Evolutionary conservation across 2,329 filamentous ascomycete genomes (phyloP), one percentile per base, ranked within the genome.

Genomic region (Cercospora beticola): DNA sequence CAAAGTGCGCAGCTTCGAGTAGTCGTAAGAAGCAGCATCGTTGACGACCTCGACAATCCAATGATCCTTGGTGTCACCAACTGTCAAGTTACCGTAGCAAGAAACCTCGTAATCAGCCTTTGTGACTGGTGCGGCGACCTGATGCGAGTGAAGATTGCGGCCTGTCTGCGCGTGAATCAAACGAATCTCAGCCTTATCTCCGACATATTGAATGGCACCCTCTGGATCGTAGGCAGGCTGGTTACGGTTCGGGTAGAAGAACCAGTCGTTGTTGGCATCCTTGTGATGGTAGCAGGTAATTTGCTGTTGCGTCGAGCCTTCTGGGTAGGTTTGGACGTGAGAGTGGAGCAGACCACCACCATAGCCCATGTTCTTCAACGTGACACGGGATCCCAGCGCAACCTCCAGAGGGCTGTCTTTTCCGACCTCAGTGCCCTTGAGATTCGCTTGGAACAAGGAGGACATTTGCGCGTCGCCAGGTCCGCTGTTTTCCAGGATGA

Each of bases 381-480:
- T 99, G 8, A 91, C 92, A 68, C 91, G 89, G 40, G 95, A 99
- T 28, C 96, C 95, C 72, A 91, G 85, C 5, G 93, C 94, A 72
- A 99, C 86, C 78, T 99, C 95, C 16, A 99, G 86, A 23, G 96
- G 95, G 77, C 94, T 97, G 80, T 97, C 91, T 80, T 92, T 93
- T 77, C 94, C 94, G 70, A 99, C 94, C 72, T 96, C 92, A 10
- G 94, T 98, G 28, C 95, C 95, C 76, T 89, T 90, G 43, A 99
- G 86, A 78, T 99, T 99, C 59, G 96, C 95, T 81, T 99, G 95
- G 87, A 99, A 99, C 62, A 99, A 88, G 28, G 95, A 99, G 83
- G 94, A 97, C 95, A 99, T 99, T 82, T 99, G 95, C n/a, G 95
- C 95, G 83, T 99, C 95, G 65, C 95, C 95, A 7, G 96, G 95